Conservation (phyloP, 345 rosid species). For the Lagerstroemia speciosa region DNA sequence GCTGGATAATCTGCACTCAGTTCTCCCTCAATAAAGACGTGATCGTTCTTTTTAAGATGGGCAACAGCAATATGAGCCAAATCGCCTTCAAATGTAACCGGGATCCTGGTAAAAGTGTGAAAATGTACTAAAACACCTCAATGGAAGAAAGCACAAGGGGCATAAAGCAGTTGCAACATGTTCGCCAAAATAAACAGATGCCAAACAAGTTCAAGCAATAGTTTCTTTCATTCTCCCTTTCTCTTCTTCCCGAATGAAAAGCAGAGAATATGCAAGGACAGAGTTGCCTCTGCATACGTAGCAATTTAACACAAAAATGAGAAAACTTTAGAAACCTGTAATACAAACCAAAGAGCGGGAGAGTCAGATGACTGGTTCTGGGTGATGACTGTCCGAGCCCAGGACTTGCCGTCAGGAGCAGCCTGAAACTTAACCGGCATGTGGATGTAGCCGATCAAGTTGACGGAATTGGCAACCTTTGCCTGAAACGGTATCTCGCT, state of each 20-base stretch:
- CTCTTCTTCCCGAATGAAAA: no score
- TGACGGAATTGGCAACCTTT: constrained; percentile 47
- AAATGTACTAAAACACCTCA: neutral
- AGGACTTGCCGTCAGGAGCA: constrained; percentile 35
- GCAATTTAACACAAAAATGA: no score
- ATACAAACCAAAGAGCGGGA: constrained; percentile 31
- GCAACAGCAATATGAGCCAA: constrained; percentile 59
- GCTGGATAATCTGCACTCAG: constrained; percentile 37
- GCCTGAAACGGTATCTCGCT: constrained; percentile 51
- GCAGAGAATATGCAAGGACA: neutral
- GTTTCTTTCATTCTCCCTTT: neutral
- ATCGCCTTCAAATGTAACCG: constrained; percentile 65
- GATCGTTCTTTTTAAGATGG: constrained; percentile 55
- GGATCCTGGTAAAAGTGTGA: constrained; percentile 42
- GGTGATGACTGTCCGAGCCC: constrained; percentile 49
- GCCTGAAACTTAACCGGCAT: constrained; percentile 34
- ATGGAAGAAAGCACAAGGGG: neutral
- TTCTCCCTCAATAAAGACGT: constrained; percentile 53
- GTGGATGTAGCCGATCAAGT: constrained; percentile 38
- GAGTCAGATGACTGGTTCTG: constrained; percentile 20
- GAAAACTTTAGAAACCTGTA: neutral
- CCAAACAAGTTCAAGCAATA: neutral
- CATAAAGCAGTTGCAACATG: neutral
- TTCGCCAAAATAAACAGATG: neutral
- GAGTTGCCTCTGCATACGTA: no score